phyloP scores from a whole-genome alignment of 2,329 filamentous ascomycete genomes.

The Aspergillus sp. region DNA sequence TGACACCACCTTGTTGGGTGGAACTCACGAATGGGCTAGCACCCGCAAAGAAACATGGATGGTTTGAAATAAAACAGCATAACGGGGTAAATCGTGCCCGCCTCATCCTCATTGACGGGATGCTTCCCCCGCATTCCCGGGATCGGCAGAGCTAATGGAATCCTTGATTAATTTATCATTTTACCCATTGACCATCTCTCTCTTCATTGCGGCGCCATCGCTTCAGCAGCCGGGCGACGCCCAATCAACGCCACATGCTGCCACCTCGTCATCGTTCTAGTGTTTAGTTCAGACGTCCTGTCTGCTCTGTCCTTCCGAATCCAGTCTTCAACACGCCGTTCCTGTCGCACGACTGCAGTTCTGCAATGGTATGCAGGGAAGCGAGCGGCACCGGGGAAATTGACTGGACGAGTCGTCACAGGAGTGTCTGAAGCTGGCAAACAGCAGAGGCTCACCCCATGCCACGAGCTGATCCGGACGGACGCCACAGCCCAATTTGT shows the following conservation, averaged over 20 bases:
- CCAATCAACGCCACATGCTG: slow-evolving; percentile 17
- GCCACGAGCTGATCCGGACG: no score
- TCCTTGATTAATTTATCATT: slow-evolving; percentile 12
- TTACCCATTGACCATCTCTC: slow-evolving; percentile 9
- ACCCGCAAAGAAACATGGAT: background rate
- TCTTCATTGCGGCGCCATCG: slow-evolving; percentile 3
- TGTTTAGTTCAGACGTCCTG: slow-evolving; percentile 5
- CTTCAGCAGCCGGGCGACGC: slow-evolving; percentile 8
- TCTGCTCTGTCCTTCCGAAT: background rate
- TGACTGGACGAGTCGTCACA: no score
- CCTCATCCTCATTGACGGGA: slow-evolving; percentile 19
- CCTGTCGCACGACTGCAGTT: background rate
- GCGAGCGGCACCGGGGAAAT: no score
- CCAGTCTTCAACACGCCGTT: background rate
- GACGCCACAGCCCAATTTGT: no score
- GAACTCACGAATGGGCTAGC: background rate
- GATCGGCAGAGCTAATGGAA: slow-evolving; percentile 18
- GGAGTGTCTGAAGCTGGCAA: no score
- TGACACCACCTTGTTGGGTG: background rate
- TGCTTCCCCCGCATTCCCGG: slow-evolving; percentile 16
- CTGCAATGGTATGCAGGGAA: background rate
- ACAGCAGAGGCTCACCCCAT: no score
- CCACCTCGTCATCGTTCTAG: slow-evolving; percentile 11
- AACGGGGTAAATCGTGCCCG: background rate
- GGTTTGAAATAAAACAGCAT: slow-evolving; percentile 1